Conservation (phyloP, 768 basidiomycete species). For the Cyclocybe cylindracea region DNA sequence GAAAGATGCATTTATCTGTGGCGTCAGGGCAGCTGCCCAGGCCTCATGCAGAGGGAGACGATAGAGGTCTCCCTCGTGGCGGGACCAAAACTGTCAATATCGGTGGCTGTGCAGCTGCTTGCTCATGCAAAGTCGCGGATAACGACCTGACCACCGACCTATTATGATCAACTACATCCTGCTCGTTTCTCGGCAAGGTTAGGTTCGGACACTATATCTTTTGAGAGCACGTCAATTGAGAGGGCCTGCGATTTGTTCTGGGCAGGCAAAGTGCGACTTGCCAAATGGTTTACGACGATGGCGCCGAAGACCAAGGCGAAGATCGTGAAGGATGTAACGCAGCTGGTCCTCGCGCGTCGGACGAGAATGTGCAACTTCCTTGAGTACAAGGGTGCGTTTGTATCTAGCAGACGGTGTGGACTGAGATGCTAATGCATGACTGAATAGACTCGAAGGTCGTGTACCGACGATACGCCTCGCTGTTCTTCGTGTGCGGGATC, state of each 20-base stretch:
- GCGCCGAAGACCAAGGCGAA: conserved; percentile 88
- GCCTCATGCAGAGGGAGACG: too few species aligned
- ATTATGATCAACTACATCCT: conserved; percentile 96
- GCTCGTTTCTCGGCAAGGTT: conserved; percentile 94
- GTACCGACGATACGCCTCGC: conserved; percentile 93
- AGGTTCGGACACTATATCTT: conserved; percentile 20
- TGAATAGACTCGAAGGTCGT: conserved; percentile 89
- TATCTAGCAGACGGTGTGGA: not conserved
- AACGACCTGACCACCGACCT: not conserved
- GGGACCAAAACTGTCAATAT: too few species aligned
- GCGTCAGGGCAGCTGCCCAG: too few species aligned
- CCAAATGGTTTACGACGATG: conserved; percentile 98
- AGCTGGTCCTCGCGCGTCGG: conserved; percentile 91
- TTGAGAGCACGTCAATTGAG: not conserved
- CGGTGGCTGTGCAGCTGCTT: conserved; percentile 17
- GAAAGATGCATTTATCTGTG: too few species aligned
- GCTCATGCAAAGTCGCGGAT: not conserved
- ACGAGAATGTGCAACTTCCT: conserved; percentile 99
- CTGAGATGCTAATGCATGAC: not conserved
- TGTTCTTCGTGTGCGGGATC: conserved; percentile 96
- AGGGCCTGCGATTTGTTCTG: conserved; percentile 2
- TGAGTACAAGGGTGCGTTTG: conserved; percentile 89
- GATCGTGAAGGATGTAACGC: conserved; percentile 99
- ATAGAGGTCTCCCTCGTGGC: too few species aligned
- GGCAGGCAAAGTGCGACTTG: conserved; percentile 91